Evolutionary conservation across 1,139 yeast species (phyloP), one percentile per base, ranked within the genome.

Genomic region (Pneumocystis canis): DNA sequence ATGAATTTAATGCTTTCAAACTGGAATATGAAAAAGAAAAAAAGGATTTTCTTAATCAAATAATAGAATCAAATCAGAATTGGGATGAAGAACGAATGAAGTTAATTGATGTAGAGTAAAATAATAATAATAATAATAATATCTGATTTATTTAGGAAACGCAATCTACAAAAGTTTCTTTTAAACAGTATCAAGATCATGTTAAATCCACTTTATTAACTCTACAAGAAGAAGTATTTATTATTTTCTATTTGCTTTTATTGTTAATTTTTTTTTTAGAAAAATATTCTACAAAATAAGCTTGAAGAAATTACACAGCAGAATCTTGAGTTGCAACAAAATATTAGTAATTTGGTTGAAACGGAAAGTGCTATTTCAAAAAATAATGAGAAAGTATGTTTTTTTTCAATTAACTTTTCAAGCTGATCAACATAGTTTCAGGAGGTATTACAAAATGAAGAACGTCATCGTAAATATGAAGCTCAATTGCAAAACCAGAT

Each of bases 1-100:
- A 62, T 30, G 63, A 64, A 3, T 20, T 64, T 47, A 66, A 62
- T 14, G 16, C 60, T 3, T 47, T 61, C 28, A 60, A 63, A 25
- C 28, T 39, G n/a, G 64, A 41, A 11, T 60, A 63, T 7, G 59
- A 57, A 14, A 39, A 41, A 35, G 61, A 58, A 41, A 60, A 33
- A 20, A 47, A n/a, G 9, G 64, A 39, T 4, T 14, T 47, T 25
- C 9, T 25, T 47, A 47, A 28, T 9, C 28, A 47, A 25, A 47
- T 47, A 47, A n/a, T 2, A 47, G 25, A 47, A 47, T 47, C 30
- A 25, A 25, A 47, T 9, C 54, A 47, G 11, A 9, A 20, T 47
- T 47, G 54, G 54, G 54, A 47, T 14, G 31, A 47, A 47, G 54
- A 47, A 47, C 16, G 31, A 25, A 47, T 20, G 11, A 11, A 47